Percentiles rank a stretch among this genome's conserved stretches.
Evolutionary conservation across 2,329 filamentous ascomycete species (phyloP).

Genomic region (Nemania serpens): DNA sequence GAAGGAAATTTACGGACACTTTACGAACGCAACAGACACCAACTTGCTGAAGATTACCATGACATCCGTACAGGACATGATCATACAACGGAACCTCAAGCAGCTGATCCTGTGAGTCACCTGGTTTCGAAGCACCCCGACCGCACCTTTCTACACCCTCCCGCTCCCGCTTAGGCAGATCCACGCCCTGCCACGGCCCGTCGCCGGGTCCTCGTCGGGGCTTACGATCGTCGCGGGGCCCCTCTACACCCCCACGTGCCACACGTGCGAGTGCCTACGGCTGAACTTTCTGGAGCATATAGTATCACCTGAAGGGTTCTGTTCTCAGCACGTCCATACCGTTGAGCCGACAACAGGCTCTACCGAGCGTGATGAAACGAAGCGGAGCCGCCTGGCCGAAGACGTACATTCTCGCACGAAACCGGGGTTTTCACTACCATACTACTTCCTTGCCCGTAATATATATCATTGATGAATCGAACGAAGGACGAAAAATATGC

Average conservation of each 20-base stretch:
- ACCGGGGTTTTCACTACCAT: slow-evolving; percentile 14
- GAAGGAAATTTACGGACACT: slow-evolving; percentile 67
- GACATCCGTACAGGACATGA: slow-evolving; percentile 85
- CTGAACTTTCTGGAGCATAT: slow-evolving; percentile 43
- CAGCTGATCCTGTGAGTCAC: slow-evolving; percentile 70
- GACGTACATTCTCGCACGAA: slow-evolving; percentile 20
- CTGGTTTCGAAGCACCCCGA: slow-evolving; percentile 34
- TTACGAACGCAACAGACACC: slow-evolving; percentile 67
- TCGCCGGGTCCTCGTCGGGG: slow-evolving; percentile 25
- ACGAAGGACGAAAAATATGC: slow-evolving; percentile 25
- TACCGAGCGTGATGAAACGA: slow-evolving; percentile 28
- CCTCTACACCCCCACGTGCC: slow-evolving; percentile 20
- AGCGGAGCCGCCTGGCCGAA: slow-evolving; percentile 25
- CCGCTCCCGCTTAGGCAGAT: slow-evolving; percentile 22
- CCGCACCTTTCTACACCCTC: slow-evolving; percentile 20
- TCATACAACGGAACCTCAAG: slow-evolving; percentile 82
- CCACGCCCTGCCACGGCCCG: slow-evolving; percentile 24
- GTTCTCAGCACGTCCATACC: slow-evolving; percentile 19
- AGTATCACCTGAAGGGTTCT: slow-evolving; percentile 34
- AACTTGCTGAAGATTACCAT: slow-evolving; percentile 85
- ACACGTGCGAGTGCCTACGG: slow-evolving; percentile 33
- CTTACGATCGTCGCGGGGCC: slow-evolving; percentile 28
- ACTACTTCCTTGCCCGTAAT: slow-evolving; percentile 28
- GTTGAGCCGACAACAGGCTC: slow-evolving; percentile 7
- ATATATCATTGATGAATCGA: slow-evolving; percentile 28